Percentiles rank a stretch among this genome's conserved stretches.
Evolutionary conservation across 306 rosid species (phyloP).

Genomic region (Mucuna pruriens): DNA sequence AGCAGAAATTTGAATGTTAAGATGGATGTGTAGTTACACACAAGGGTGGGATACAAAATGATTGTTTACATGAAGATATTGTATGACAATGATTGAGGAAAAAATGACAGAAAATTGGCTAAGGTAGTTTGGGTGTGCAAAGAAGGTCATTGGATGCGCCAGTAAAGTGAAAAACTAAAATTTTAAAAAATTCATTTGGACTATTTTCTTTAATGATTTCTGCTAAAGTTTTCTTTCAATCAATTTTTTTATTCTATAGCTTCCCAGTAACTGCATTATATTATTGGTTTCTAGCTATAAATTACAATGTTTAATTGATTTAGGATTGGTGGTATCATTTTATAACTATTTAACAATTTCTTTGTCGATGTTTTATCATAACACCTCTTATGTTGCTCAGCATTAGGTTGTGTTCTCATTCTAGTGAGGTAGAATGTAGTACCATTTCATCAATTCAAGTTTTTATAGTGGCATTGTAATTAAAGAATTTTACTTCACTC

Average conservation of each 20-base stretch:
- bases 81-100: no score
- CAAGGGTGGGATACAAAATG: no score
- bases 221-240: not conserved
- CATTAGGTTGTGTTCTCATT: not conserved
- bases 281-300: not conserved
- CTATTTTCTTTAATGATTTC: not conserved
- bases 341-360: conserved; percentile 7
- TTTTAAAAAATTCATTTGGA: not conserved
- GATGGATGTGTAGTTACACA: no score
- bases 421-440: not conserved
- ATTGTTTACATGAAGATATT: no score
- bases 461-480: conserved; percentile 19
- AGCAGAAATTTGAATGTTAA: no score
- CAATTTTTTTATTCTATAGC: not conserved
- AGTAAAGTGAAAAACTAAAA: not conserved
- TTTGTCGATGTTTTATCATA: not conserved
- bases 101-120: no score
- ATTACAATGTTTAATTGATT: not conserved
- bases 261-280: conserved; percentile 1
- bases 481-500: not conserved
- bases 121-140: no score
- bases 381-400: not conserved
- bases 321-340: conserved; percentile 2
- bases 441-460: not conserved
- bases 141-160: no score